A percentile compares a stretch with the other conserved stretches of the same genome.
Evolutionary conservation across 139 green algal species (phyloP).

Genomic region (Gonium pectorale): DNA sequence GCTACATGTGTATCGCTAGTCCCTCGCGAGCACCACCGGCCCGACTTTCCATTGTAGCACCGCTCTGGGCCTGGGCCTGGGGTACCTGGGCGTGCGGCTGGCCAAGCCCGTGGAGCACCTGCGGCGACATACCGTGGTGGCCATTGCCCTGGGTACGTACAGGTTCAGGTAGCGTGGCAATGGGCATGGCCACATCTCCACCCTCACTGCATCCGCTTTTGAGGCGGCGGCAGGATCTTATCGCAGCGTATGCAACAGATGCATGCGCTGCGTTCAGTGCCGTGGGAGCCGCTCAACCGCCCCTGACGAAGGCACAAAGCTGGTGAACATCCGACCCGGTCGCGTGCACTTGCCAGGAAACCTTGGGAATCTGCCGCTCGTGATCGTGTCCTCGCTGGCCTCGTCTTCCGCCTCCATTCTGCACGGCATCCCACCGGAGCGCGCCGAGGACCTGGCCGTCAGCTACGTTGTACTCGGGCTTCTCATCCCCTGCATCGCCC

Average conservation of each 20-base stretch:
- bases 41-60: neutral
- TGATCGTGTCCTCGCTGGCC: conserved; percentile 49
- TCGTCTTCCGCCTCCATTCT: conserved; percentile 20
- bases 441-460: conserved; percentile 44
- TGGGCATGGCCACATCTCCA: too few species aligned
- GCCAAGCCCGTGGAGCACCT: neutral
- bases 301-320: too few species aligned
- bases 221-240: too few species aligned
- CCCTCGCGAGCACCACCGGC: neutral
- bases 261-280: too few species aligned
- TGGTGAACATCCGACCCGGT: neutral
- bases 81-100: conserved; percentile 30
- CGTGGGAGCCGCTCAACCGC: too few species aligned
- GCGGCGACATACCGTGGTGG: neutral
- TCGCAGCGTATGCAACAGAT: too few species aligned
- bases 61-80: conserved; percentile 19
- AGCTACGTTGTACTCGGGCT: conserved; percentile 46
- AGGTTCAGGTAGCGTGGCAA: too few species aligned
- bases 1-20: neutral
- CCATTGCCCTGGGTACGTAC: conserved; percentile 27
- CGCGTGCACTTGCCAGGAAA: conserved; percentile 25
- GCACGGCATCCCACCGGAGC: conserved; percentile 4
- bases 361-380: conserved; percentile 51
- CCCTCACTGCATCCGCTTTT: too few species aligned
- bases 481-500: conserved; percentile 17